Base-by-base conservation (phyloP, 345 rosid species). In the Ceriops zippeliana region DNA sequence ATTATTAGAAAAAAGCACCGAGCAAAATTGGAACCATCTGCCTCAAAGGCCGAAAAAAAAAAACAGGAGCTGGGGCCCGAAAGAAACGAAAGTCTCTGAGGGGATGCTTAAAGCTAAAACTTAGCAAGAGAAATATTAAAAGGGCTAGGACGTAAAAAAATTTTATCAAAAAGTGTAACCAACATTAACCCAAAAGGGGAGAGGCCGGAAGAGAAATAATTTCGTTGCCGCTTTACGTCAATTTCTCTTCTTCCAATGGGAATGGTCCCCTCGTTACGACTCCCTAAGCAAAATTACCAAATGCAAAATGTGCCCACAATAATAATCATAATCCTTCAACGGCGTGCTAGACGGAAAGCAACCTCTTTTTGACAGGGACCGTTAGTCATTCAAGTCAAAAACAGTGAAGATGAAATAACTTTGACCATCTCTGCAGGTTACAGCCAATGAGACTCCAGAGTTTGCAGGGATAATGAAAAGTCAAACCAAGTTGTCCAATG, bases 161-260 rank as follows among this genome's bases (percentile, higher is more conserved):
- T 2, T 28, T 2, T 28, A 32, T 52, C 17, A 10, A 61, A 61
- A 24, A 35, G 27, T 57, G 68, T 4, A 13, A 9, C 74, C 68
- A 6, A 1, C 31, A 2, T 21, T 21, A 16, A n/a, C 24, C 37
- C 52, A 16, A 9, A 37, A 52, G 34, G 7, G 65, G 17, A 31
- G 37, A 20, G 37, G 24, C 54, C 57, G 16, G 17, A 42, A 13
- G 17, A 3, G 17, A 42, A 32, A 57, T 57, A 16, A 57, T 24
- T 66, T 68, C 27, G 82, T 76, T 75, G 37, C 31, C 5, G 82
- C 69, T 63, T 73, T 79, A 67, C 82, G 68, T 80, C 83, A 70
- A 19, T 61, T 32, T 51, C 69, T 15, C 52, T 46, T 64, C 73
- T 76, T 68, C 79, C 82, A 77, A 42, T 78, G 59, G 54, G 54